phyloP scores from a whole-genome alignment of 257 asterid species.

The Paulownia fortunei region DNA sequence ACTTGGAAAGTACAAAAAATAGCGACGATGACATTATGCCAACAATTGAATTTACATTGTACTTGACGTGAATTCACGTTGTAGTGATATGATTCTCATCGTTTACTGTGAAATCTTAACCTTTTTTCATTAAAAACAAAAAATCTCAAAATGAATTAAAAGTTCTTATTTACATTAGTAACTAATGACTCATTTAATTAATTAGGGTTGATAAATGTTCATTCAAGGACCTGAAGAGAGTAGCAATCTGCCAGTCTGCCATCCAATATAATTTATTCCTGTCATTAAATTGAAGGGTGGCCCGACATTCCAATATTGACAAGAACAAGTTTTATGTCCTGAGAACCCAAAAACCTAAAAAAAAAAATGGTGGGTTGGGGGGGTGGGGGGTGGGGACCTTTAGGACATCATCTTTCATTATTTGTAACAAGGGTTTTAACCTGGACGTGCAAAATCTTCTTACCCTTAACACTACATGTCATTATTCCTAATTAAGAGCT shows the following conservation, averaged over 20 bases:
- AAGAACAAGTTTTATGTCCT: conserved; percentile 23
- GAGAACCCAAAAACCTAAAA: not conserved
- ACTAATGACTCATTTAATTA: not conserved
- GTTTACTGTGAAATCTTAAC: no score
- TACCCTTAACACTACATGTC: conserved; percentile 11
- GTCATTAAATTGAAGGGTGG: conserved; percentile 34
- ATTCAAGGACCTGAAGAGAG: conserved; percentile 21
- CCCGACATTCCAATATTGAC: conserved; percentile 44
- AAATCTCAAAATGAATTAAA: not conserved
- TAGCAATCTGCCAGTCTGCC: conserved; percentile 45
- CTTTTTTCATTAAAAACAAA: not conserved
- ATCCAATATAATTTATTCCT: conserved; percentile 27
- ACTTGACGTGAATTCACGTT: no score
- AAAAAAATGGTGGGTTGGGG: no score
- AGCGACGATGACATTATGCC: no score
- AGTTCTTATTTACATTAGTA: no score
- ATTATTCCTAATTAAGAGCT: conserved; percentile 31
- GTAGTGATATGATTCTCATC: no score
- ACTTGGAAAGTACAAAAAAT: no score
- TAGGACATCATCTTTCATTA: conserved; percentile 40
- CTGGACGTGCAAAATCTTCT: conserved; percentile 35
- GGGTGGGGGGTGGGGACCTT: no score
- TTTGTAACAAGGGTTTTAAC: conserved; percentile 46
- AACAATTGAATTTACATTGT: not conserved
- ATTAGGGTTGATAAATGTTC: not conserved